Evolutionary conservation across 345 rosid species (phyloP).

Genomic region (Murraya paniculata): DNA sequence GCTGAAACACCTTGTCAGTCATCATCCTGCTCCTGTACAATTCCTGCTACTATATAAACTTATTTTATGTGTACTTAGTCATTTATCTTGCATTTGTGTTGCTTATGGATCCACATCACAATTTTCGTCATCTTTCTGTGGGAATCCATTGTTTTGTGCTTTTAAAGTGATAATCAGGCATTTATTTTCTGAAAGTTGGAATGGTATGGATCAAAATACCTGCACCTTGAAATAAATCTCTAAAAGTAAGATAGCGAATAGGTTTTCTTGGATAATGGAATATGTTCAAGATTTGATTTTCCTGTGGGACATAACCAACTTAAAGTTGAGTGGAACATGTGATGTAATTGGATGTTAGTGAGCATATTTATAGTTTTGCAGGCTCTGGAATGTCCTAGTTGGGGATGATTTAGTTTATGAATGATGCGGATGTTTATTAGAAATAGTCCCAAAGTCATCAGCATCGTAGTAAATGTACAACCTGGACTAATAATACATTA

Average conservation of each 20-base stretch:
- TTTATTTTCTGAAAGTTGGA: background rate
- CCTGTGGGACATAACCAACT: background rate
- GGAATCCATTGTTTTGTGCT: background rate
- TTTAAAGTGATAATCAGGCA: background rate
- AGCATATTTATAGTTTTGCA: background rate
- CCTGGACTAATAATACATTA: background rate
- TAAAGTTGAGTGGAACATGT: background rate
- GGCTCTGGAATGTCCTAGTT: background rate
- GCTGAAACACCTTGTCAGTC: slow-evolving; percentile 75
- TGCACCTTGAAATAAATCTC: slow-evolving; percentile 1
- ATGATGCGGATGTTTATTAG: background rate
- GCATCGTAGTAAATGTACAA: background rate
- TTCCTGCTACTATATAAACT: background rate
- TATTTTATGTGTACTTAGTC: background rate
- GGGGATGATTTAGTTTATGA: background rate
- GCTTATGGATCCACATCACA: background rate
- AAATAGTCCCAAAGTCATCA: background rate
- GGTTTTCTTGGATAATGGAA: background rate
- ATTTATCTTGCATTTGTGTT: background rate
- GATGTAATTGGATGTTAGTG: background rate
- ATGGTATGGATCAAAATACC: background rate
- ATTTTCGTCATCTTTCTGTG: background rate
- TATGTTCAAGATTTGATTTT: background rate
- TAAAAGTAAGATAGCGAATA: background rate
- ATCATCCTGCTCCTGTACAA: background rate